phyloP scores from a whole-genome alignment of 2,329 filamentous ascomycete species.

The Orbilia quercus region DNA sequence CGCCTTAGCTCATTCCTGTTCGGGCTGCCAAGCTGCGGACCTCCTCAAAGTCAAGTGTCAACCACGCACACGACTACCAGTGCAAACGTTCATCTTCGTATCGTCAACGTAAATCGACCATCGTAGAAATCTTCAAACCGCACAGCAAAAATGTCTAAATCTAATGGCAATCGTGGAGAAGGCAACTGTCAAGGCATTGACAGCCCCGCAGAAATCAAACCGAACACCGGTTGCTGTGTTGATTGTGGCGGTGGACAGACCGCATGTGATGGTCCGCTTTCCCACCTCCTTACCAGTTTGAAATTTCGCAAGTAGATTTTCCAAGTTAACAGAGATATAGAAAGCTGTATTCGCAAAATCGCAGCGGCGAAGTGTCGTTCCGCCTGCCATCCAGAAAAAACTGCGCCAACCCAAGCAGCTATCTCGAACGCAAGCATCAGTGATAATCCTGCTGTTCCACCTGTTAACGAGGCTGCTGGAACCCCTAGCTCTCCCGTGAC shows the following conservation, averaged over 20 bases:
- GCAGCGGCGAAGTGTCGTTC: conserved; percentile 17
- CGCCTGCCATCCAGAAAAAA: not conserved
- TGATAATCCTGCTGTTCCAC: too few relatives aligned
- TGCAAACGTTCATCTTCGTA: too few relatives aligned
- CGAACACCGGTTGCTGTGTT: conserved; percentile 19
- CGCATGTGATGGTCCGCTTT: conserved; percentile 17
- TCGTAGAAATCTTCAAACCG: not conserved
- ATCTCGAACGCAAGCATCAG: not conserved
- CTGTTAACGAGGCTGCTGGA: too few relatives aligned
- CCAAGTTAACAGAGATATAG: not conserved
- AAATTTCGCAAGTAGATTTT: not conserved
- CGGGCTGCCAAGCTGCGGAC: too few relatives aligned
- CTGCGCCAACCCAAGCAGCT: not conserved
- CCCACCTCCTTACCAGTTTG: not conserved
- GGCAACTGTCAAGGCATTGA: not conserved
- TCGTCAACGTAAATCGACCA: not conserved
- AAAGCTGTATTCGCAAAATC: conserved; percentile 20
- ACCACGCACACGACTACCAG: too few relatives aligned
- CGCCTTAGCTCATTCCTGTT: too few relatives aligned
- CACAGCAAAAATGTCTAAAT: not conserved
- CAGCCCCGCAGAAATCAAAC: not conserved
- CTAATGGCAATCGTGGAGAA: not conserved
- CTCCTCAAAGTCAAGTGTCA: too few relatives aligned
- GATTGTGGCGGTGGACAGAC: conserved; percentile 16
- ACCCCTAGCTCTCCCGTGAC: too few relatives aligned